These are phyloP conservation scores for Colletotrichum eremochloae DNA, from an alignment of 2,329 filamentous ascomycete species.

Conservation along the genomic window DNA sequence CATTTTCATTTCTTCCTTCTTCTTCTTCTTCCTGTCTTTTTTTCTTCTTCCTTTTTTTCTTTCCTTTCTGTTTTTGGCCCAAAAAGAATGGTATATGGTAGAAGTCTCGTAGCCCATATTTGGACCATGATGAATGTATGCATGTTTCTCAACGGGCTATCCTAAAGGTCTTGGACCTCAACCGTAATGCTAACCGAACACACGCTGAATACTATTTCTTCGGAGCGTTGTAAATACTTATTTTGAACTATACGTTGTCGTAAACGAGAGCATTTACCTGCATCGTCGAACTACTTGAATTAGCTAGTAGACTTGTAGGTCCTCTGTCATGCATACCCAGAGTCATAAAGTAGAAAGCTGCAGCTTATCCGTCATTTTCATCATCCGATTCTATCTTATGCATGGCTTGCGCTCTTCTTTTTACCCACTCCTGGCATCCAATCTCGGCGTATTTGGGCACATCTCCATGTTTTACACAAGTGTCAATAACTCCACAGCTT, in stretches of 20 bases:
- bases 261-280: background rate
- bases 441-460: conserved; percentile 55
- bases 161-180: background rate
- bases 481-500: conserved; percentile 56
- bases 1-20: too few species aligned
- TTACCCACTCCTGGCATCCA: conserved; percentile 56
- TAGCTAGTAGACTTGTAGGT: background rate
- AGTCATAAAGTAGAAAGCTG: background rate
- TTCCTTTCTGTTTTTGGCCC: too few species aligned
- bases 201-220: background rate
- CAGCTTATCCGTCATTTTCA: background rate
- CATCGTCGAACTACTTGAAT: background rate
- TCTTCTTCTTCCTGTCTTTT: too few species aligned
- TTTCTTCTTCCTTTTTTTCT: too few species aligned
- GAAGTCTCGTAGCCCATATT: too few species aligned
- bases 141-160: background rate
- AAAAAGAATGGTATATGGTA: too few species aligned
- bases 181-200: background rate
- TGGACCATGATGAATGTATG: too few species aligned
- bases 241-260: background rate
- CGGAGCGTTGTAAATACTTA: background rate
- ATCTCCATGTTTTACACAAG: conserved; percentile 52
- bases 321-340: background rate
- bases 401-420: conserved; percentile 52
- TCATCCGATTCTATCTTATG: conserved; percentile 44